phyloP scores from a whole-genome alignment of 148 eudicot species.

The Arbutus unedo region DNA sequence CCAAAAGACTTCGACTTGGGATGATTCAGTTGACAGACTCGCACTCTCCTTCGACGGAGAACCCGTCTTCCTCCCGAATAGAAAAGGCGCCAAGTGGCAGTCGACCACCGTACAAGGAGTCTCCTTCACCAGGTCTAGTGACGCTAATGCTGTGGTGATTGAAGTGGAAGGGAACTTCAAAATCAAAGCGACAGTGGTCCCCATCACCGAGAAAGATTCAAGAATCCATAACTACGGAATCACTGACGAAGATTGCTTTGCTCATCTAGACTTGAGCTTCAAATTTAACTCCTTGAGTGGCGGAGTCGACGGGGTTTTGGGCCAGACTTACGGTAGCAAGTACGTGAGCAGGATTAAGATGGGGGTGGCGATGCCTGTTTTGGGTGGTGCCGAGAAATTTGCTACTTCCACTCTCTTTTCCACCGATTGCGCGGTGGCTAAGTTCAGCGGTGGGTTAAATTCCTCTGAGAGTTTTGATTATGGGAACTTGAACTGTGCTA shows the following conservation, averaged over 20 bases:
- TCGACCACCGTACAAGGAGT: background rate
- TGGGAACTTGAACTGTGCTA: conserved; percentile 36
- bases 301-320: conserved; percentile 69
- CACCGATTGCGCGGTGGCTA: conserved; percentile 51
- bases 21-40: conserved; percentile 20
- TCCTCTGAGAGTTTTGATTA: conserved; percentile 16
- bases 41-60: conserved; percentile 20
- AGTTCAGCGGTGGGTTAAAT: conserved; percentile 21
- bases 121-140: conserved; percentile 32
- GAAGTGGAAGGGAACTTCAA: conserved; percentile 64
- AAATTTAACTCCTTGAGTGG: conserved; percentile 61
- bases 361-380: conserved; percentile 59
- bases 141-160: conserved; percentile 52
- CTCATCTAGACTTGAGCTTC: conserved; percentile 73
- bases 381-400: conserved; percentile 65
- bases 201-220: conserved; percentile 58
- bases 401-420: conserved; percentile 56
- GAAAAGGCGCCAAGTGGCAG: conserved; percentile 25
- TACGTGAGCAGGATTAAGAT: conserved; percentile 67
- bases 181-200: conserved; percentile 61
- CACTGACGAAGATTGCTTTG: conserved; percentile 65
- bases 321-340: conserved; percentile 63
- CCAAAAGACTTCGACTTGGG: conserved; percentile 27
- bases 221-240: conserved; percentile 59
- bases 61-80: conserved; percentile 15